Evolutionary conservation across 2,329 filamentous ascomycete genomes (phyloP), one percentile per base, ranked within the genome.

Genomic region (Ascochyta lentis): DNA sequence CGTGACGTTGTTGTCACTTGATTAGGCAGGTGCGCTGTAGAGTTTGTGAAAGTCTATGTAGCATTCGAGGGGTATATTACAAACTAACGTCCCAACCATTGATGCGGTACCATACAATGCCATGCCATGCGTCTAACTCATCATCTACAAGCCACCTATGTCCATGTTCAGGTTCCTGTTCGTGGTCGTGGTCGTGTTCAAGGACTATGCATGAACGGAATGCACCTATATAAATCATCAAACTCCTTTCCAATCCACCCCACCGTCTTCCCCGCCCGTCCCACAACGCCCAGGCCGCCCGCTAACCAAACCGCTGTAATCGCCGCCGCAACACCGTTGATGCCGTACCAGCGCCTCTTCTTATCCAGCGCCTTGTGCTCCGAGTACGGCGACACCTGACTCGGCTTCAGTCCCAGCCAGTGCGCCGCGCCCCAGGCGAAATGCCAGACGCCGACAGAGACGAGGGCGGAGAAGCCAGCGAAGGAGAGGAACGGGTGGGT

Each of bases 171-270:
- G 19, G 19, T 19, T 19, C 19, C 19, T 3, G 19, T 19, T 19
- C 19, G 19, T 19, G 19, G 19, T 19, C 19, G 19, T 19, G 19
- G 19, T 19, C 19, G 19, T 19, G 2, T 22, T 38, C 5, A 45
- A 9, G 81, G 69, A 78, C 42, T 38, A 7, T 43, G 41, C 81
- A 86, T 69, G 12, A 87, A 63, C 1, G 87, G 87, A 38, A 89
- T 79, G 48, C 79, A 81, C 58, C 75, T 79, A 71, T 87, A 92
- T 61, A 96, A 79, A 45, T 86, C 83, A 78, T 97, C 89, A 76
- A 94, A 96, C 45, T 90, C 82, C 64, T 82, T 89, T 2, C 86
- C 91, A 50, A 96, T 82, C 92, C 92, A 97, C 0, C 92, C 92
- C 4, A 83, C 79, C 1, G 86, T 87, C 58, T 80, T 75, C 0